Conservation (phyloP, 495 filamentous ascomycete genomes). For the Geoglossum glabrum region DNA sequence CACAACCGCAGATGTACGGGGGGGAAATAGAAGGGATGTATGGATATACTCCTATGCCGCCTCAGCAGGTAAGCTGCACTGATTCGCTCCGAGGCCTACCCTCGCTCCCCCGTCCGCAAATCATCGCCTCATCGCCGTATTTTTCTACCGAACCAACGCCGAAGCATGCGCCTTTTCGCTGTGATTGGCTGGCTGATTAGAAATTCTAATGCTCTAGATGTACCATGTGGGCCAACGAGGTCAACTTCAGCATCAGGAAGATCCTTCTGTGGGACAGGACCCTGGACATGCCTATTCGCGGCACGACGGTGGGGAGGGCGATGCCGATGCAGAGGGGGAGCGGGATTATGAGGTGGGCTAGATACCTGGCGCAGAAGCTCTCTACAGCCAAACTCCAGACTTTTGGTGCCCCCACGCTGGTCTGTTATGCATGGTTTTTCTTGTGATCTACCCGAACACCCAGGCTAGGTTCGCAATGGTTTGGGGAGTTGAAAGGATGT, state of each 20-base stretch:
- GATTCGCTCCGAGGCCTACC: background rate
- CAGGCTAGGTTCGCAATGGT: background rate
- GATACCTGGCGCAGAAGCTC: background rate
- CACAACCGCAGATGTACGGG: constrained; percentile 57
- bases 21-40: constrained; percentile 68
- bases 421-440: background rate
- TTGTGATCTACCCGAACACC: background rate
- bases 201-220: constrained; percentile 22
- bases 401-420: background rate
- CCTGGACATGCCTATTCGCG: constrained; percentile 21
- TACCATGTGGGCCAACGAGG: constrained; percentile 33
- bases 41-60: constrained; percentile 56
- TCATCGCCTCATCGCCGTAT: background rate
- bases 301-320: constrained; percentile 30
- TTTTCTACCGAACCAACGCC: constrained; percentile 2
- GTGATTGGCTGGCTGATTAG: constrained; percentile 6
- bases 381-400: background rate
- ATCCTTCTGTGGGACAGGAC: constrained; percentile 21
- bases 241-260: constrained; percentile 13
- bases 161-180: background rate
- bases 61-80: constrained; percentile 51
- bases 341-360: constrained; percentile 33
- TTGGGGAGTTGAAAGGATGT: background rate
- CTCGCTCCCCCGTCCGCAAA: background rate
- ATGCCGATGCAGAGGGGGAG: constrained; percentile 39